A percentile compares a stretch with the other conserved stretches of the same genome.
Conservation (phyloP, 2,329 filamentous ascomycete genomes). For the Clarireedia monteithiana region DNA sequence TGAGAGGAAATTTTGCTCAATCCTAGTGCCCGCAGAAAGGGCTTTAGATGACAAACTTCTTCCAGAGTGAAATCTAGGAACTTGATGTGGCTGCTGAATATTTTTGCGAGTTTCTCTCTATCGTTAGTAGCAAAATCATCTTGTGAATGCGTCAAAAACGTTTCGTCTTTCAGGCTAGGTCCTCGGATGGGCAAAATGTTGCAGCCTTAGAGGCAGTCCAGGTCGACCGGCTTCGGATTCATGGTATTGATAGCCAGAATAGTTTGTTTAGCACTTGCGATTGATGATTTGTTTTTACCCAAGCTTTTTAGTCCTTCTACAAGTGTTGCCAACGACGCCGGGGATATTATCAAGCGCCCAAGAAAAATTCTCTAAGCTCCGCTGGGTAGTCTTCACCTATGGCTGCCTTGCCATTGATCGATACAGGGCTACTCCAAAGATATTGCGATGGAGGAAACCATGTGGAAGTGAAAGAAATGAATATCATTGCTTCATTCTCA, state of each 20-base stretch:
- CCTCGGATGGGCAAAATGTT: not conserved
- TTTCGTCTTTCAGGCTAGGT: not conserved
- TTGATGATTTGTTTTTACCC: not conserved
- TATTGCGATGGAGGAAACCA: conserved; percentile 18
- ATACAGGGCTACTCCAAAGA: conserved; percentile 17
- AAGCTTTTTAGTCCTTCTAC: not conserved
- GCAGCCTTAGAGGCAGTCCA: not conserved
- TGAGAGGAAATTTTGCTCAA: conserved; percentile 6
- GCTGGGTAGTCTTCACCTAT: not conserved
- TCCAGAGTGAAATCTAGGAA: conserved; percentile 12
- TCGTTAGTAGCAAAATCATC: conserved; percentile 10
- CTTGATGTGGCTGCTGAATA: conserved; percentile 7
- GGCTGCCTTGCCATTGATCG: conserved; percentile 9
- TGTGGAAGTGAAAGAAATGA: conserved; percentile 2
- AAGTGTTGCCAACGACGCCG: not conserved
- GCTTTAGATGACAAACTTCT: conserved; percentile 9
- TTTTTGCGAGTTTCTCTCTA: conserved; percentile 9
- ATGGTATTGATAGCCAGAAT: not conserved
- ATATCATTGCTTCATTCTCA: conserved; percentile 2
- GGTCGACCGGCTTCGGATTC: not conserved
- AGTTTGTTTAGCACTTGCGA: not conserved
- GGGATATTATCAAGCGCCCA: not conserved
- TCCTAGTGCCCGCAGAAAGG: conserved; percentile 9
- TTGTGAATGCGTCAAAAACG: conserved; percentile 7
- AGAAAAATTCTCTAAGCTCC: not conserved